These are phyloP conservation scores for Aciculoconidium aculeatum DNA, from an alignment of 805 yeast genomes.

Conservation along the genomic window DNA sequence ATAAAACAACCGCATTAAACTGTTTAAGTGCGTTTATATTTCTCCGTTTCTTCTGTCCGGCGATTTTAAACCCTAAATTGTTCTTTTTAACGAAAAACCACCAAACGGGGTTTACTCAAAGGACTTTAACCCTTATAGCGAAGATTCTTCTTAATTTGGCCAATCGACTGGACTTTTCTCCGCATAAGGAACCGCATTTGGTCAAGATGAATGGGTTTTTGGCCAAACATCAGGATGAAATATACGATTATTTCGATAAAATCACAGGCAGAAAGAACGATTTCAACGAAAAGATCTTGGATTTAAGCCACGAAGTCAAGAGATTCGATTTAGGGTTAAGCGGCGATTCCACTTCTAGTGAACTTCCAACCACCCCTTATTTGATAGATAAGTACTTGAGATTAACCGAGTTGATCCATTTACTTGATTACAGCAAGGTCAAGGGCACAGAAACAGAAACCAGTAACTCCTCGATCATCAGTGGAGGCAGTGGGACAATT, in stretches of 20 bases:
- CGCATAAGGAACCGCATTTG: conserved; percentile 81
- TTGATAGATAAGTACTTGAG: conserved; percentile 61
- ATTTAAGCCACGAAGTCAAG: conserved; percentile 50
- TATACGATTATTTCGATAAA: conserved; percentile 64
- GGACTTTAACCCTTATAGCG: conserved; percentile 77
- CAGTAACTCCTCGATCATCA: conserved; percentile 9
- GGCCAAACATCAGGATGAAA: conserved; percentile 47
- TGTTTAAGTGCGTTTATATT: conserved; percentile 82
- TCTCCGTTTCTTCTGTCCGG: conserved; percentile 74
- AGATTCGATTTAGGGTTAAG: conserved; percentile 55
- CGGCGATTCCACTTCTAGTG: conserved; percentile 43
- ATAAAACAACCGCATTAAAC: conserved; percentile 51
- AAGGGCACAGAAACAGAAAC: no score
- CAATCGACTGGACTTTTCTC: conserved; percentile 63
- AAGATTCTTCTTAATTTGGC: conserved; percentile 76
- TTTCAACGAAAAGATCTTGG: conserved; percentile 52
- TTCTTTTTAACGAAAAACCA: conserved; percentile 68
- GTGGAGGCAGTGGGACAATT: no score
- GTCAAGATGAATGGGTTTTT: conserved; percentile 66
- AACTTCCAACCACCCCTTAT: conserved; percentile 63
- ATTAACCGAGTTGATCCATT: conserved; percentile 50
- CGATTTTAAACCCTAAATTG: conserved; percentile 81
- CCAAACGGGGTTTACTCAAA: conserved; percentile 63
- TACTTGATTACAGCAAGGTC: conserved; percentile 27
- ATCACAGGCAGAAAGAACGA: conserved; percentile 68